Conservation (phyloP, 768 basidiomycete species). For the Tulasnella sp. region DNA sequence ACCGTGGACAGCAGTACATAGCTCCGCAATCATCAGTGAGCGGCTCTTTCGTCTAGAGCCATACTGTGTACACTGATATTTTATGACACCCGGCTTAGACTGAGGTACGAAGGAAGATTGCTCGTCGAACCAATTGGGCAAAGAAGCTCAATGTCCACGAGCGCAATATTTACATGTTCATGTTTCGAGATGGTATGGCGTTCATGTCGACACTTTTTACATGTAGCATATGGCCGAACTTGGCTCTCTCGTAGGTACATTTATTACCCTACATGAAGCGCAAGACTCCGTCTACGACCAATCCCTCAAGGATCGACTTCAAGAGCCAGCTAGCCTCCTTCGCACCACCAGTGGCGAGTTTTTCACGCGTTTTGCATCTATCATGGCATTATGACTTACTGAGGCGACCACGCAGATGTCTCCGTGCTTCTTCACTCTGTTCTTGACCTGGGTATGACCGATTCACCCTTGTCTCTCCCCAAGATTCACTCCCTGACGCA, state of each 20-base stretch:
- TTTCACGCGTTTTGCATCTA: not conserved
- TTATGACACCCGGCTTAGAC: not conserved
- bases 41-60: not conserved
- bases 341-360: constrained; percentile 39
- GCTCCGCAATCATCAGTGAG: not conserved
- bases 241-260: constrained; percentile 16
- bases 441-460: constrained; percentile 44
- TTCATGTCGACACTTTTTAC: constrained; percentile 10
- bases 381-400: not conserved
- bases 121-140: not conserved
- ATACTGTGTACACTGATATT: no score
- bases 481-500: not conserved
- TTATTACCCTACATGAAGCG: constrained; percentile 22
- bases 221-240: not conserved
- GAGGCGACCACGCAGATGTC: constrained; percentile 39
- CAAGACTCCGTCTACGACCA: constrained; percentile 30
- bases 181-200: constrained; percentile 51
- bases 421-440: constrained; percentile 62
- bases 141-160: constrained; percentile 53
- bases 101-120: not conserved
- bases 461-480: not conserved
- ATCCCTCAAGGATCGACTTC: constrained; percentile 53
- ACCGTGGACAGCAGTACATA: not conserved
- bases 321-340: constrained; percentile 52
- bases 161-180: constrained; percentile 59